Evolutionary conservation across 306 rosid genomes (phyloP).

Genomic region (Parietaria judaica): DNA sequence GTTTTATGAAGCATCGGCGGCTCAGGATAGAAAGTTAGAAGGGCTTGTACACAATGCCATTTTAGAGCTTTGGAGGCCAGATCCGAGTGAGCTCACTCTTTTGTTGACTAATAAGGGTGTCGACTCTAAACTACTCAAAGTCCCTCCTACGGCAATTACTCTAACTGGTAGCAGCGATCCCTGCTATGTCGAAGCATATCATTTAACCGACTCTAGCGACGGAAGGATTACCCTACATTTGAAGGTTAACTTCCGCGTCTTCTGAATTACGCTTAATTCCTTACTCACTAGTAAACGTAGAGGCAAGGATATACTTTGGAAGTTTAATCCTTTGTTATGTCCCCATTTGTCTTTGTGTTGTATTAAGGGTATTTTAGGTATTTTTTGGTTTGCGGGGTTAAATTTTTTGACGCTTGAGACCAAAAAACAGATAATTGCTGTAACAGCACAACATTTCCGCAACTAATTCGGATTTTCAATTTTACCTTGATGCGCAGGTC

Average conservation of each 20-base stretch:
- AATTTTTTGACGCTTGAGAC: neutral
- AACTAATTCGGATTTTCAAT: neutral
- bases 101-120: constrained; percentile 72
- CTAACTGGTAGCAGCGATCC: constrained; percentile 99
- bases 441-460: neutral
- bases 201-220: constrained; percentile 85
- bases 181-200: constrained; percentile 94
- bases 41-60: constrained; percentile 98
- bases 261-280: neutral
- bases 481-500: constrained; percentile 45
- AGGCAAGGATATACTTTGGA: neutral
- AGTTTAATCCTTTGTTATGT: neutral
- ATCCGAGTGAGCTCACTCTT: constrained; percentile 84
- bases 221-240: constrained; percentile 87
- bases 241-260: constrained; percentile 42
- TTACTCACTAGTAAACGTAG: neutral
- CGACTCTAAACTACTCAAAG: constrained; percentile 81
- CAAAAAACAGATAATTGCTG: neutral
- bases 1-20: constrained; percentile 94
- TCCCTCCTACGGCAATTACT: constrained; percentile 93
- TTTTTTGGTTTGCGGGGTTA: neutral
- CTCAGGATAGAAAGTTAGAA: constrained; percentile 98
- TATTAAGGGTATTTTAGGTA: neutral
- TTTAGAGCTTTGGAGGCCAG: constrained; percentile 97
- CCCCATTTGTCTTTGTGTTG: neutral